These are phyloP conservation scores for Mercurialis annua DNA, from an alignment of 345 rosid genomes.

Conservation along the genomic window DNA sequence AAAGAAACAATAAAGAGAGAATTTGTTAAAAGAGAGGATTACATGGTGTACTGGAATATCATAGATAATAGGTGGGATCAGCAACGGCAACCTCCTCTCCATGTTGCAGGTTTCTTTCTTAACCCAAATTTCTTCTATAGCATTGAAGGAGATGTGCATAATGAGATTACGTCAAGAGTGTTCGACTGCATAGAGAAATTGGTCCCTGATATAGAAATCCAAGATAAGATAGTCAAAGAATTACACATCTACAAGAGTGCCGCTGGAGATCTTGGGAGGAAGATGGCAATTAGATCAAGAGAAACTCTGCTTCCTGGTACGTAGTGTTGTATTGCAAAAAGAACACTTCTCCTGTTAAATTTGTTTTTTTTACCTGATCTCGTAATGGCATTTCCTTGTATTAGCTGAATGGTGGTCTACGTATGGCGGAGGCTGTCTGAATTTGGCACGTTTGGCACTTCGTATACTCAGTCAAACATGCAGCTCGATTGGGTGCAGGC, in stretches of 20 bases:
- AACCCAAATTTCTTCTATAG: constrained; percentile 88
- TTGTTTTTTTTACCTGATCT: constrained; percentile 7
- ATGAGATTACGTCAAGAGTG: constrained; percentile 58
- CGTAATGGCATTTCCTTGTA: constrained; percentile 5
- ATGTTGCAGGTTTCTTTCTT: constrained; percentile 85
- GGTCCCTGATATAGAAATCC: constrained; percentile 62
- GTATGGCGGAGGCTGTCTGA: constrained; percentile 87
- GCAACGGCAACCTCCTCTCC: constrained; percentile 68
- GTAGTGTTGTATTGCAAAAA: not conserved
- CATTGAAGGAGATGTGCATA: constrained; percentile 59
- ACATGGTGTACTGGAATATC: constrained; percentile 68
- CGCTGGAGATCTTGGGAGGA: constrained; percentile 83
- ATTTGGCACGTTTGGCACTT: constrained; percentile 73
- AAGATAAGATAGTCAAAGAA: constrained; percentile 73
- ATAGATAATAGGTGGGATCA: constrained; percentile 81
- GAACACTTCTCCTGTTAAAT: not conserved
- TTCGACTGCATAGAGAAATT: constrained; percentile 86
- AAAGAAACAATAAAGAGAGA: constrained; percentile 79
- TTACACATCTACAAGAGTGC: constrained; percentile 66
- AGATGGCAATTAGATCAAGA: constrained; percentile 79
- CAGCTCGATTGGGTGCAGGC: constrained; percentile 44
- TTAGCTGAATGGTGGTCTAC: constrained; percentile 98
- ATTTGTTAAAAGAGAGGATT: constrained; percentile 60
- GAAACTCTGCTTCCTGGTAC: constrained; percentile 78
- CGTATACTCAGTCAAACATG: constrained; percentile 88